Evolutionary conservation across 768 basidiomycete genomes (phyloP), one percentile per base, ranked within the genome.

Genomic region (Lactarius vividus): DNA sequence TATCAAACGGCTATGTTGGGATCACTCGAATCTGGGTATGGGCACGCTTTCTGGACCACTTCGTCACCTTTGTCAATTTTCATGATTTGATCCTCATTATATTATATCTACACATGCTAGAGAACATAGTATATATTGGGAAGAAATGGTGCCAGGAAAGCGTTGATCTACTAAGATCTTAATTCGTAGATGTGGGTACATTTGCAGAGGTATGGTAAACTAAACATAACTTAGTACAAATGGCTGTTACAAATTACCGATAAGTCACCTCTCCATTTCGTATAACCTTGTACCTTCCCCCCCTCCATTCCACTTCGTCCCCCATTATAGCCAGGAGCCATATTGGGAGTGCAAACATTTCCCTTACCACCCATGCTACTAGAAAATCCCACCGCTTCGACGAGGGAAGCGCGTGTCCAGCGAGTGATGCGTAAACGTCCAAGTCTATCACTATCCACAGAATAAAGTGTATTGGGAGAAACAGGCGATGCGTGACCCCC

Each of bases 261-360:
- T 10, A n/a, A 15, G 54, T 64, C 57, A 7, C 64, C 63, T 26
- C 88, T 55, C 96, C 95, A 70, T 93, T 89, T 39, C 77, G 77
- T 65, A 88, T 75, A 54, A 98, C 84, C 68, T 81, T 80, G 76
- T 98, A 99, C 69, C 75, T 82, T 72, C 78, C 0, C 96, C n/a
- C 96, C 73, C 97, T 83, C 97, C 97, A 99, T 1, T 82, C 80
- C 35, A 99, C 92, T 64, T 87, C 85, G 74, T 86, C 70, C 33
- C 95, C 94, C 57, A 88, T 76, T 46, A 99, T 85, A 9, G 92
- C 96, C 68, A 88, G 79, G 8, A 89, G 57, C 85, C 88, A 99
- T 64, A 98, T 92, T 0, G 97, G 97, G 26, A 98, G 78, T 4
- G 96, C 88, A 64, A 96, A 75, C 49, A 88, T 15, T 77, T 99